Base-by-base conservation (phyloP, 768 basidiomycete species). In the Coprinopsis cinerea region DNA sequence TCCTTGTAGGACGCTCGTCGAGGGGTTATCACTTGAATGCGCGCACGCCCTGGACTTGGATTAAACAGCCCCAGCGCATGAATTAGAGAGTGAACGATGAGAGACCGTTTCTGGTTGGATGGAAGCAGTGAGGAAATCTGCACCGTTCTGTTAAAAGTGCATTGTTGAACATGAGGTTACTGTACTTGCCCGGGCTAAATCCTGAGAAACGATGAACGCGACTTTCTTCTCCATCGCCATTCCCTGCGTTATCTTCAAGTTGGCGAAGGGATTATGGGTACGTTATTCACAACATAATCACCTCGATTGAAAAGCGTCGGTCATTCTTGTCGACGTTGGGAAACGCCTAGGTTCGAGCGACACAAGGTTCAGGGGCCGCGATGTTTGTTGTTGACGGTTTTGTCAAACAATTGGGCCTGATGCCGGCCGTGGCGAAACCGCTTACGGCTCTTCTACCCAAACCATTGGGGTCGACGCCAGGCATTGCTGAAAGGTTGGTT, bases 51-150 rank as follows among this genome's bases (percentile, higher is more conserved):
- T 51, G 14, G 65, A 55, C 6, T 64, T 62, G 51, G n/a, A n/a
- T n/a, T n/a, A n/a, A 83, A 66, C 18, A 85, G 64, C 1, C 75
- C 77, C 36, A 79, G 70, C 0, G 77, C 66, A 48, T 71, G 72
- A 39, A 80, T 71, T 2, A 89, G 68, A 7, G 81, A 76, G 58
- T 88, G 85, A 1, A 88, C 84, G 0, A 87, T 54, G 1, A 77
- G 56, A 0, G 86, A 88, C 25, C 85, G 74, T 35, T 80, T 76
- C 49, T 59, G 74, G 57, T 89, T 89, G 0, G 84, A 86, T 5
- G 86, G 86, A 0, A 92, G 73, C 2, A 79, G 69, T 0, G 73
- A 74, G 4, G 75, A 75, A 15, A 43, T 9, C 14, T 20, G 40
- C 20, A 18, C 2, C 41, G 3, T n/a, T 28, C 23, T 39, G 32